Percentiles rank a stretch among this genome's conserved stretches.
phyloP scores from a whole-genome alignment of 345 rosid genomes.

The Salix dunnii region DNA sequence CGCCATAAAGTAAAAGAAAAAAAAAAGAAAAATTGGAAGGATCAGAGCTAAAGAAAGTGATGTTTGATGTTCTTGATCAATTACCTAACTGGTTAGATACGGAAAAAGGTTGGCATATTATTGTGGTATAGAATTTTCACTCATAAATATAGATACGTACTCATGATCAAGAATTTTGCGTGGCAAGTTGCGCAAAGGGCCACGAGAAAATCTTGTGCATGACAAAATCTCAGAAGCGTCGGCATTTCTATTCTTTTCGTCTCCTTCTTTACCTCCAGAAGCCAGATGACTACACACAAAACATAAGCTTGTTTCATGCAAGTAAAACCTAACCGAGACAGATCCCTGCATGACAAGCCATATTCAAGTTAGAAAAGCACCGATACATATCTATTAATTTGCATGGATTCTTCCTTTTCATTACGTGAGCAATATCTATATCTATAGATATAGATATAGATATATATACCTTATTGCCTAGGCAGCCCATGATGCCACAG shows the following conservation, averaged over 20 bases:
- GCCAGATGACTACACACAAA: constrained; percentile 88
- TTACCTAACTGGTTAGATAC: background rate
- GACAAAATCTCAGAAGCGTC: constrained; percentile 78
- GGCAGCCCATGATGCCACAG: constrained; percentile 93
- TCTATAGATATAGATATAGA: no score
- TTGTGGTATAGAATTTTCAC: background rate
- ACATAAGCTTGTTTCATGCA: constrained; percentile 66
- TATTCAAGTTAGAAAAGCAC: background rate
- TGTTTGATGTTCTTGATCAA: background rate
- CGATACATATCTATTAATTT: background rate
- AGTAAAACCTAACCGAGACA: constrained; percentile 74
- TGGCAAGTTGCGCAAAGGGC: constrained; percentile 12
- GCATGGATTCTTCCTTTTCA: background rate
- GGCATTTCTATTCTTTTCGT: constrained; percentile 69
- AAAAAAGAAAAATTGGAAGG: background rate
- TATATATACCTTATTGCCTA: constrained; percentile 76
- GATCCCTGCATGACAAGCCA: constrained; percentile 52
- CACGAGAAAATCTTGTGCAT: constrained; percentile 64
- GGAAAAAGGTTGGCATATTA: background rate
- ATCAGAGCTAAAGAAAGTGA: background rate
- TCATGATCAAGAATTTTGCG: constrained; percentile 56
- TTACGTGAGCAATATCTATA: background rate
- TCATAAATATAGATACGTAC: constrained; percentile 43
- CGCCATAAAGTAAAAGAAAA: background rate
- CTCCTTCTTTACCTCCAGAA: constrained; percentile 92